These are phyloP conservation scores for Metarhizium humberi DNA, from an alignment of 2,329 filamentous ascomycete species.

Conservation along the genomic window DNA sequence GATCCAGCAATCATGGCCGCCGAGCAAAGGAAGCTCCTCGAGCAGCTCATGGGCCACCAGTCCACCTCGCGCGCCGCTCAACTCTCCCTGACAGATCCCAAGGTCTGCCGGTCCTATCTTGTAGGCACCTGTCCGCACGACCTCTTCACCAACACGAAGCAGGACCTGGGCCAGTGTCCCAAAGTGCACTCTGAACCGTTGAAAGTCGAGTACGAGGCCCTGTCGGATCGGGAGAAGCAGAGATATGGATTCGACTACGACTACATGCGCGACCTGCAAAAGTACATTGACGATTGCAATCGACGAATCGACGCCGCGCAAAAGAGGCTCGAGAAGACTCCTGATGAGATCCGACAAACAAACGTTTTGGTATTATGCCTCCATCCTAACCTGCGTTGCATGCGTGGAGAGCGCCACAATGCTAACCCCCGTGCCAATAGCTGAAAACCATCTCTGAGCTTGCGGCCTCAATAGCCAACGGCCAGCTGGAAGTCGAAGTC, in stretches of 20 bases:
- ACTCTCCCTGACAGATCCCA: constrained; percentile 80
- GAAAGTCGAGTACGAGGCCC: constrained; percentile 77
- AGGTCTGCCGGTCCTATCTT: constrained; percentile 91
- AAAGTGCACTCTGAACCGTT: constrained; percentile 83
- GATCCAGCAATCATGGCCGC: constrained; percentile 60
- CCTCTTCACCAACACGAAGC: constrained; percentile 98
- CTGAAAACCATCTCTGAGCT: constrained; percentile 82
- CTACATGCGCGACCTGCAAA: constrained; percentile 91
- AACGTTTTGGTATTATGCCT: constrained; percentile 60
- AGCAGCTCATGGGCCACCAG: constrained; percentile 84
- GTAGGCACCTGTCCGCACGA: constrained; percentile 94
- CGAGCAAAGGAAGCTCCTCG: constrained; percentile 95
- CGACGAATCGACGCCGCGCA: constrained; percentile 85
- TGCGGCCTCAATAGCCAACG: constrained; percentile 66
- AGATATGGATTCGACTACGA: constrained; percentile 91
- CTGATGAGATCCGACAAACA: constrained; percentile 93
- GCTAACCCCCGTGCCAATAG: constrained; percentile 10
- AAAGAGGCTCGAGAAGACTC: constrained; percentile 87
- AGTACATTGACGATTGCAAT: constrained; percentile 96
- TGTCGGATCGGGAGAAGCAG: constrained; percentile 61
- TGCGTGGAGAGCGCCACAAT: background rate
- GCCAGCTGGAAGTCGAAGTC: constrained; percentile 76
- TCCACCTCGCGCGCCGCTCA: constrained; percentile 66
- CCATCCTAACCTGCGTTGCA: background rate
- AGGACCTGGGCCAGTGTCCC: constrained; percentile 82